A percentile compares a stretch with the other conserved stretches of the same genome.
Conservation (phyloP, 2,329 filamentous ascomycete species). For the Aureobasidium namibiae region DNA sequence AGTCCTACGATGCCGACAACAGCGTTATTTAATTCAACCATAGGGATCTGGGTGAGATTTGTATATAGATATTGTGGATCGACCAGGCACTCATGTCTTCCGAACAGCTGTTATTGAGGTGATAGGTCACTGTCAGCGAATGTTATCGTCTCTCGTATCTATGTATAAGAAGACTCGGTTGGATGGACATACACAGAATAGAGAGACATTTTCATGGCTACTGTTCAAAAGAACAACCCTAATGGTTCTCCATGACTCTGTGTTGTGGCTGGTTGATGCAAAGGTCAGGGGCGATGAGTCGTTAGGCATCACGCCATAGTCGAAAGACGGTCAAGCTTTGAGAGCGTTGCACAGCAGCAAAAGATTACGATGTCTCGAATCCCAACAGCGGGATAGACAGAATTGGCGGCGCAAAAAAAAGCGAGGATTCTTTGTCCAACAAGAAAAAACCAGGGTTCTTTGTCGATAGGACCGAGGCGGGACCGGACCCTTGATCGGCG, state of each 20-base stretch:
- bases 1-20: not conserved
- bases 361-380: not conserved
- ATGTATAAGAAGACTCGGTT: not conserved
- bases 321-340: not conserved
- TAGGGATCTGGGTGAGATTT: not conserved
- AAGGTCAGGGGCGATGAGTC: not conserved
- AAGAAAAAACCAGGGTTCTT: conserved; percentile 6
- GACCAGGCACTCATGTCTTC: no score
- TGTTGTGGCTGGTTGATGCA: not conserved
- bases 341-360: not conserved
- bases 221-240: not conserved
- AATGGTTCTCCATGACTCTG: not conserved
- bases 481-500: conserved; percentile 1
- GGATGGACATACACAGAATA: not conserved
- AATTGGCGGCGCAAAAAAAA: not conserved
- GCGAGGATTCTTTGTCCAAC: not conserved
- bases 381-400: not conserved
- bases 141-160: not conserved
- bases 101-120: no score
- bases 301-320: conserved; percentile 3
- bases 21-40: not conserved
- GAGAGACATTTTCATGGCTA: not conserved
- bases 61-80: not conserved
- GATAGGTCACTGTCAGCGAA: no score
- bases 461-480: conserved; percentile 4